Conservation (phyloP, 257 asterid species). For the Solanum appendiculatum region DNA sequence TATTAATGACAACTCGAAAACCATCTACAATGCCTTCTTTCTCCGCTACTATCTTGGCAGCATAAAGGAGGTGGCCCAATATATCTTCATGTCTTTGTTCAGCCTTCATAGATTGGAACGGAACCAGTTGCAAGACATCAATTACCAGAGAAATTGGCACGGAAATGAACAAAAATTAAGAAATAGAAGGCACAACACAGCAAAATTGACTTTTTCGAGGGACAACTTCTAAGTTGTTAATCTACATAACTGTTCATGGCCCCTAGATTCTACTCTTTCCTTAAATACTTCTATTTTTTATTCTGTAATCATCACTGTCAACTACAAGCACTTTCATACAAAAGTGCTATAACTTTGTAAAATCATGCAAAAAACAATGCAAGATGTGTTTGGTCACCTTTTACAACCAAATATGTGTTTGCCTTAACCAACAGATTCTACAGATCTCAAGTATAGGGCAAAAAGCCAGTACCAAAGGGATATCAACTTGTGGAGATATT, state of each 20-base stretch:
- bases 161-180: not conserved
- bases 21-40: constrained; percentile 86
- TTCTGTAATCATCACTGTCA: not conserved
- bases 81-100: constrained; percentile 68
- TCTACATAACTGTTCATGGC: not conserved
- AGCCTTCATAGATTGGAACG: constrained; percentile 42
- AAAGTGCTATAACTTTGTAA: not conserved
- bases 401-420: not conserved
- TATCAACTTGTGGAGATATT: not conserved
- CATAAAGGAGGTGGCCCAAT: constrained; percentile 85
- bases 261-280: not conserved
- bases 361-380: not conserved
- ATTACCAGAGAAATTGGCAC: not conserved
- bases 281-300: not conserved
- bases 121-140: constrained; percentile 1
- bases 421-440: not conserved
- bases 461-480: not conserved
- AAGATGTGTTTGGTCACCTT: not conserved
- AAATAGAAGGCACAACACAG: not conserved
- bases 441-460: not conserved
- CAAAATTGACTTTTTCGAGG: not conserved
- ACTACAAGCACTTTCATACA: not conserved
- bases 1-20: constrained; percentile 84
- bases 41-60: constrained; percentile 84
- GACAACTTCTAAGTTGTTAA: not conserved